Conservation (phyloP, 108 stramenopile genomes). For the Cyclotella atomus region DNA sequence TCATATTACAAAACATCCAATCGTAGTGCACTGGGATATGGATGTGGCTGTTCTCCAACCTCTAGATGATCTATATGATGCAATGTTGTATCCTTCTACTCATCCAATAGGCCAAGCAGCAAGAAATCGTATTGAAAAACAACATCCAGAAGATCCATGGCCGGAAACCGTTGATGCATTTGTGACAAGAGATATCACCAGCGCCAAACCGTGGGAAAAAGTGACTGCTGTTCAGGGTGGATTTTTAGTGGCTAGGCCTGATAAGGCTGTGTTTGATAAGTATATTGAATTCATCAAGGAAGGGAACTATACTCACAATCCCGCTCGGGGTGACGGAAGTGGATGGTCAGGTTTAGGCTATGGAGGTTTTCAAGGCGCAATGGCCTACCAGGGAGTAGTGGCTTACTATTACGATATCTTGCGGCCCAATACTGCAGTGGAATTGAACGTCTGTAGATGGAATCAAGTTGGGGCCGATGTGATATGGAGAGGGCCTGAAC, state of each 20-base stretch:
- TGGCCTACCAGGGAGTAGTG: constrained; percentile 66
- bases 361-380: constrained; percentile 62
- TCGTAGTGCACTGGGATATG: constrained; percentile 72
- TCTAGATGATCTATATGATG: constrained; percentile 71
- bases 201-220: constrained; percentile 54
- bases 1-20: constrained; percentile 63
- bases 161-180: constrained; percentile 59
- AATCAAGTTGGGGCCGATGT: constrained; percentile 66
- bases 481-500: constrained; percentile 62
- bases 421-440: constrained; percentile 50
- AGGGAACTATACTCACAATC: constrained; percentile 53
- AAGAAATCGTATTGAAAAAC: constrained; percentile 38
- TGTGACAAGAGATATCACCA: constrained; percentile 60
- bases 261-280: constrained; percentile 50
- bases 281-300: constrained; percentile 54
- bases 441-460: constrained; percentile 66
- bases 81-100: constrained; percentile 53
- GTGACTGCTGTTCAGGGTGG: constrained; percentile 61
- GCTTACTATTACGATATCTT: constrained; percentile 66
- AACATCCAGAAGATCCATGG: constrained; percentile 43
- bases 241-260: constrained; percentile 56
- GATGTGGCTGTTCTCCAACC: constrained; percentile 67
- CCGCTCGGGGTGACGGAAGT: constrained; percentile 39
- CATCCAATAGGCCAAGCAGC: constrained; percentile 29
- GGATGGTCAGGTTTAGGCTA: constrained; percentile 66